phyloP scores from a whole-genome alignment of 352 stramenopile species.

The Globisporangium lucens region DNA sequence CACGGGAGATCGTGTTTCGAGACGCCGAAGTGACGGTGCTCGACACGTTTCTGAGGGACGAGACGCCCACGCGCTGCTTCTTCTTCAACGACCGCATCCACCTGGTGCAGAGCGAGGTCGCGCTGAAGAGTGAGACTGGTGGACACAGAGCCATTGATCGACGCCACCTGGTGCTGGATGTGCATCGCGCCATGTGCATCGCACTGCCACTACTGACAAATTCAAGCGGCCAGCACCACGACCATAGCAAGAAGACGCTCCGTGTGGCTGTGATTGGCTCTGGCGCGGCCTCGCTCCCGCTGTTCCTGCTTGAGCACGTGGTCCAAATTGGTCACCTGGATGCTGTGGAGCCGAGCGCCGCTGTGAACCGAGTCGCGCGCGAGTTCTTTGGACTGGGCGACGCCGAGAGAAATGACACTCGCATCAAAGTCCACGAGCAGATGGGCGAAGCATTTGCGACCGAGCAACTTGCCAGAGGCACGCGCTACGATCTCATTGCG shows the following conservation, averaged over 20 bases:
- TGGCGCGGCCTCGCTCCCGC: constrained; percentile 49
- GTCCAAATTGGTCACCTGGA: constrained; percentile 35
- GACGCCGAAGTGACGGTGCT: constrained; percentile 60
- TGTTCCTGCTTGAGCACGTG: constrained; percentile 49
- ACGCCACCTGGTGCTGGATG: constrained; percentile 47
- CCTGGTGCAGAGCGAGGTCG: constrained; percentile 72
- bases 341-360: constrained; percentile 50
- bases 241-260: constrained; percentile 9
- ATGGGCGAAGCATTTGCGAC: constrained; percentile 44
- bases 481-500: constrained; percentile 40
- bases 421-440: constrained; percentile 37
- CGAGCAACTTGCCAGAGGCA: constrained; percentile 13
- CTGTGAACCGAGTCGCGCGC: constrained; percentile 40
- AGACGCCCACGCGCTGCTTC: constrained; percentile 47
- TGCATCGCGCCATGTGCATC: constrained; percentile 62
- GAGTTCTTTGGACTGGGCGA: constrained; percentile 42
- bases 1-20: constrained; percentile 41
- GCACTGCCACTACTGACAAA: constrained; percentile 28
- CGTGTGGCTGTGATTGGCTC: constrained; percentile 47
- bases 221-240: not conserved
- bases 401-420: constrained; percentile 19
- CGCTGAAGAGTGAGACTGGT: constrained; percentile 15
- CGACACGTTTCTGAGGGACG: constrained; percentile 46
- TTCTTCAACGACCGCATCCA: constrained; percentile 74
- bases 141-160: constrained; percentile 31